These are phyloP conservation scores for Inga oerstediana DNA, from an alignment of 306 rosid species.

Conservation along the genomic window DNA sequence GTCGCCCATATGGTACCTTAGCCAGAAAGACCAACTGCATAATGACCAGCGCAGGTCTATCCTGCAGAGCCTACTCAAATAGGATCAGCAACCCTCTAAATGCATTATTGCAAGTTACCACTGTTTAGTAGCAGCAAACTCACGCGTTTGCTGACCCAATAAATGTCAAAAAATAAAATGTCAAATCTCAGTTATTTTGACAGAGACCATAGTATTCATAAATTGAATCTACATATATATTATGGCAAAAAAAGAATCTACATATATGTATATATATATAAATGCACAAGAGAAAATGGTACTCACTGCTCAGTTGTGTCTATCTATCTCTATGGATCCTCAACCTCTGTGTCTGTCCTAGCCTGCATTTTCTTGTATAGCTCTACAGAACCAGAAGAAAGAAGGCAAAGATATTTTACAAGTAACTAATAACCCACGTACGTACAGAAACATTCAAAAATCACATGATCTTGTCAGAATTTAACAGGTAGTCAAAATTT, in stretches of 20 bases:
- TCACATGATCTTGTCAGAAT: not conserved
- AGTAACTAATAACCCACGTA: constrained; percentile 2
- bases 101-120: not conserved
- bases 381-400: constrained; percentile 21
- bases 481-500: constrained; percentile 71
- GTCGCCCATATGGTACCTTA: not conserved
- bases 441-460: not conserved
- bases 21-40: not conserved
- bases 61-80: not conserved
- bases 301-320: not conserved
- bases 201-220: not conserved
- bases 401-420: constrained; percentile 33
- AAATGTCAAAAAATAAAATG: not conserved
- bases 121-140: not conserved
- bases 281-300: constrained; percentile 20
- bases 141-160: constrained; percentile 19
- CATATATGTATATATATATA: not conserved
- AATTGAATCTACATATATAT: constrained; percentile 10
- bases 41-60: not conserved
- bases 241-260: no score
- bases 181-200: constrained; percentile 11
- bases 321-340: constrained; percentile 3
- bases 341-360: not conserved
- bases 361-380: constrained; percentile 17
- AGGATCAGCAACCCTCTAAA: constrained; percentile 1